Evolutionary conservation across 176 grass and related monocot genomes (phyloP).

Genomic region (Cocos nucifera): DNA sequence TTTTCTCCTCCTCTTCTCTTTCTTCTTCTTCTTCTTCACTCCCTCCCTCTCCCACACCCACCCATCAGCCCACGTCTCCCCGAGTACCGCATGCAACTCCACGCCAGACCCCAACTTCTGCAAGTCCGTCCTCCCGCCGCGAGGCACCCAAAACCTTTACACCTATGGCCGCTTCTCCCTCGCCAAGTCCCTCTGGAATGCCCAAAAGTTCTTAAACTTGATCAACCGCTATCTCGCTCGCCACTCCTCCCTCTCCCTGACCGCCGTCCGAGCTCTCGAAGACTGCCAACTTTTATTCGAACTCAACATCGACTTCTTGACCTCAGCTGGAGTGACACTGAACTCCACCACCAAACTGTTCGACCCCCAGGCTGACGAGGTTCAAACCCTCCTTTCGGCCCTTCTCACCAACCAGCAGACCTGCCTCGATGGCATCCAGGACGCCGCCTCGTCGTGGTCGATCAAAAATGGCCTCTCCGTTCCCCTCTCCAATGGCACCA

Average conservation of each 20-base stretch:
- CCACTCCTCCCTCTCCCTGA: slow-evolving; percentile 26
- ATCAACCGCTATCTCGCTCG: slow-evolving; percentile 43
- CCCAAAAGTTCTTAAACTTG: slow-evolving; percentile 32
- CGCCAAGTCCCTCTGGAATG: slow-evolving; percentile 50
- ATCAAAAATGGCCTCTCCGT: slow-evolving; percentile 44
- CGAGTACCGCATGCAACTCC: slow-evolving; percentile 57
- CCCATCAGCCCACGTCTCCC: slow-evolving; percentile 31
- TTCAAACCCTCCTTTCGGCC: slow-evolving; percentile 73
- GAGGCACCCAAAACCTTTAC: slow-evolving; percentile 47
- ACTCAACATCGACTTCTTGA: slow-evolving; percentile 75
- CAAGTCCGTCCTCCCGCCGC: slow-evolving; percentile 38
- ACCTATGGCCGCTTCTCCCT: slow-evolving; percentile 63
- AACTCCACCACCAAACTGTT: slow-evolving; percentile 29
- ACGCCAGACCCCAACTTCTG: slow-evolving; percentile 62
- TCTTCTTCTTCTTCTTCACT: slow-evolving; percentile 14
- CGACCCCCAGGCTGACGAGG: slow-evolving; percentile 53
- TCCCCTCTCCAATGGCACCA: slow-evolving; percentile 43
- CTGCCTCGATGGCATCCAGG: slow-evolving; percentile 55
- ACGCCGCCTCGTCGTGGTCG: slow-evolving; percentile 57
- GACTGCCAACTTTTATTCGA: slow-evolving; percentile 65
- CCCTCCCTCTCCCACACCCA: slow-evolving; percentile 23
- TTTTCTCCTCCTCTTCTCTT: slow-evolving; percentile 33
- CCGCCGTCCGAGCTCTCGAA: slow-evolving; percentile 39
- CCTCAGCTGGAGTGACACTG: slow-evolving; percentile 32
- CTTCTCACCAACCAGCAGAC: slow-evolving; percentile 93